A percentile compares a stretch with the other conserved stretches of the same genome.
These are phyloP conservation scores for Aspergillus baeticus DNA, from an alignment of 495 filamentous ascomycete species.

Conservation along the genomic window DNA sequence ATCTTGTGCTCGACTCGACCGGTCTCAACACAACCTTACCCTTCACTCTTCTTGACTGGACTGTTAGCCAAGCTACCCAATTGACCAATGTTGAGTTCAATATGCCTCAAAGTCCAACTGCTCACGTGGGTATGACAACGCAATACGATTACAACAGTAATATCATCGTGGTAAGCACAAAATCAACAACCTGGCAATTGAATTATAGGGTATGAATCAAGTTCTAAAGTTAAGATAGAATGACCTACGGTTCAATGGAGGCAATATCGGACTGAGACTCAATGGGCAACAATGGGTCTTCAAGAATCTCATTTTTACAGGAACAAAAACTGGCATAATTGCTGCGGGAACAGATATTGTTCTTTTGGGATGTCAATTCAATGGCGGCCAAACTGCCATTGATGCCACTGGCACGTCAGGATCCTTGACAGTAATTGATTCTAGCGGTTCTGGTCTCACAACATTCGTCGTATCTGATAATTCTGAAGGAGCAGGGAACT, in stretches of 20 bases:
- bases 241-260: constrained; percentile 67
- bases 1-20: constrained; percentile 39
- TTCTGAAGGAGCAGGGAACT: constrained; percentile 20
- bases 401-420: constrained; percentile 37
- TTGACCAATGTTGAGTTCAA: constrained; percentile 70
- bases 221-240: constrained; percentile 12
- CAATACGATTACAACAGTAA: constrained; percentile 57
- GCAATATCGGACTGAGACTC: constrained; percentile 54
- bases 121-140: constrained; percentile 65
- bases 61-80: constrained; percentile 67
- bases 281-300: constrained; percentile 75
- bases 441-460: constrained; percentile 38
- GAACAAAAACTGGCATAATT: constrained; percentile 53
- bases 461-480: constrained; percentile 33
- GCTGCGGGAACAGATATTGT: constrained; percentile 33
- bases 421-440: constrained; percentile 47
- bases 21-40: constrained; percentile 19
- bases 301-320: constrained; percentile 57
- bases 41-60: constrained; percentile 54
- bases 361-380: constrained; percentile 32
- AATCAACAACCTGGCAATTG: neutral
- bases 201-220: no score
- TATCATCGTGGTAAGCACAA: constrained; percentile 27
- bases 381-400: constrained; percentile 24
- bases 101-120: constrained; percentile 53